A percentile compares a stretch with the other conserved stretches of the same genome.
phyloP scores from a whole-genome alignment of 495 filamentous ascomycete genomes.

The Penicillium roqueforti region DNA sequence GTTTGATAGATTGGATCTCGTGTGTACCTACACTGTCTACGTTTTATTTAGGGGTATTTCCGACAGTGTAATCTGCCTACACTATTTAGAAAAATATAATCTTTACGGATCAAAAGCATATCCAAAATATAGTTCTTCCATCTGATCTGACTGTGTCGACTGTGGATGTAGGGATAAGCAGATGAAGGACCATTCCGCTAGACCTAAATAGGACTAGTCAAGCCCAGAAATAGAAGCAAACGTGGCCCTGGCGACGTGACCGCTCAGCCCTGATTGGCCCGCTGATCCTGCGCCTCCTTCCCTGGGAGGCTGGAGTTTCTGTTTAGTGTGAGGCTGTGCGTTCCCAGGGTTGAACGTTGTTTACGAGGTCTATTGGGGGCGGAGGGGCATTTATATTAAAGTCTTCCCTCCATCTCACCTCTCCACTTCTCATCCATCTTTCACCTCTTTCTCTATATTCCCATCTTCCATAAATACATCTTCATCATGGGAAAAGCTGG shows the following conservation, averaged over 20 bases:
- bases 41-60: too few relatives aligned
- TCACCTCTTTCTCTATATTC: slow-evolving; percentile 1
- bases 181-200: background rate
- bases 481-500: slow-evolving; percentile 66
- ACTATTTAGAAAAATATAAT: background rate
- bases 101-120: background rate
- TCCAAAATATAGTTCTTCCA: background rate
- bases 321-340: slow-evolving; percentile 15
- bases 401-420: slow-evolving; percentile 1
- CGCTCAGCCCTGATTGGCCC: slow-evolving; percentile 12
- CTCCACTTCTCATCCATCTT: background rate
- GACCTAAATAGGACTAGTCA: slow-evolving; percentile 11
- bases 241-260: slow-evolving; percentile 19
- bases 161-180: background rate
- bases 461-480: background rate
- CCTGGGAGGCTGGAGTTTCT: slow-evolving; percentile 20
- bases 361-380: too few relatives aligned
- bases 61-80: too few relatives aligned
- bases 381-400: slow-evolving; percentile 16
- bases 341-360: background rate
- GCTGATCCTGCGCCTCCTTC: slow-evolving; percentile 23
- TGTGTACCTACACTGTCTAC: background rate
- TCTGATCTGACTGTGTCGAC: background rate
- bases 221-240: slow-evolving; percentile 28
- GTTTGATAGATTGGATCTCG: background rate